A percentile compares a stretch with the other conserved stretches of the same genome.
Conservation (phyloP, 768 basidiomycete genomes). For the Rhodotorula kratochvilovae region DNA sequence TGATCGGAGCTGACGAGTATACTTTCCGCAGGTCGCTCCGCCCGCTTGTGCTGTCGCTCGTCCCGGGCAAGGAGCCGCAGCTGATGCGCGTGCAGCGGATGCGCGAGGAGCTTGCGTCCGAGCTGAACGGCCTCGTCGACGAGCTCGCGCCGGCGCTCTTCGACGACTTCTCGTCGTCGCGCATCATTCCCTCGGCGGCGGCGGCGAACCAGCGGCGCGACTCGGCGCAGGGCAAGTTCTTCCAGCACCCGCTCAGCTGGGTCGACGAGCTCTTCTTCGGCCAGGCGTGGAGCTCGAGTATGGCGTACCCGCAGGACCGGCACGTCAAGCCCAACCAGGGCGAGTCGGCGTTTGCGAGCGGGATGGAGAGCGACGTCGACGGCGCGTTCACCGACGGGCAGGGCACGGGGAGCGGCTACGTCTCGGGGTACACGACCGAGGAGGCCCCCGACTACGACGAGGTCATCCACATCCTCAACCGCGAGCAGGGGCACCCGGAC, state of each 20-base stretch:
- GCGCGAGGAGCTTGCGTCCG: constrained; percentile 71
- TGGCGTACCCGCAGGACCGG: constrained; percentile 63
- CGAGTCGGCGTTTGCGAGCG: constrained; percentile 48
- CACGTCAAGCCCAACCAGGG: neutral
- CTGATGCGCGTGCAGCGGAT: constrained; percentile 69
- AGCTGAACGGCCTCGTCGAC: constrained; percentile 75
- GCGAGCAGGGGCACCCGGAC: constrained; percentile 25
- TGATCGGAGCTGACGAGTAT: neutral
- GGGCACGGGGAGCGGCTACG: constrained; percentile 24
- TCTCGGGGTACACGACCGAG: constrained; percentile 37
- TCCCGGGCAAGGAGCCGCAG: constrained; percentile 80
- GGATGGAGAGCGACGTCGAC: constrained; percentile 49
- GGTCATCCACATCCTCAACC: constrained; percentile 39
- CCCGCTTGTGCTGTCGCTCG: constrained; percentile 76
- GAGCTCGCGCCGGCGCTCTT: constrained; percentile 83
- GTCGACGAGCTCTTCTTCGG: constrained; percentile 81
- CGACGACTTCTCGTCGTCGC: constrained; percentile 76
- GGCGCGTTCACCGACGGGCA: constrained; percentile 27
- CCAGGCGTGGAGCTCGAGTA: constrained; percentile 63
- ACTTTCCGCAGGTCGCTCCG: constrained; percentile 65
- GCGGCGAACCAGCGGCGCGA: constrained; percentile 1
- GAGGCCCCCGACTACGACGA: constrained; percentile 39
- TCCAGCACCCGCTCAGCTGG: constrained; percentile 92
- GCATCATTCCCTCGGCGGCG: constrained; percentile 39
- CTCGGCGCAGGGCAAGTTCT: constrained; percentile 64